Evolutionary conservation across 2,329 filamentous ascomycete genomes (phyloP), one percentile per base, ranked within the genome.

Genomic region (Dothidotthia symphoricarpi): DNA sequence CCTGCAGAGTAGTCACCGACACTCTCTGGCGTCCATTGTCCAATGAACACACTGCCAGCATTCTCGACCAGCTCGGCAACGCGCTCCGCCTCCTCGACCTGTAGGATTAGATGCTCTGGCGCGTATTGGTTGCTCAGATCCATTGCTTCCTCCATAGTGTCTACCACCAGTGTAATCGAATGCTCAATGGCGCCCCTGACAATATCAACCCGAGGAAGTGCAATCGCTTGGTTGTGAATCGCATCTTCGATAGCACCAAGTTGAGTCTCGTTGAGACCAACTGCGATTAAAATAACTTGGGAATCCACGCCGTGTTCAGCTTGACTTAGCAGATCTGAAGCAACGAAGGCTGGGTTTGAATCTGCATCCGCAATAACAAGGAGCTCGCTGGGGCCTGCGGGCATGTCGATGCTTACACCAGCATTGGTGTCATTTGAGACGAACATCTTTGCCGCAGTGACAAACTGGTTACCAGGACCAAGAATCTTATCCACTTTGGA

Each of bases 401-500:
- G 93, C 93, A 98, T 98, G 64, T 98, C 93, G 58, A 98, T 98
- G 68, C 88, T 85, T 27, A 96, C 90, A 15, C 88, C 86, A 10
- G 93, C 93, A 43, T 89, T 94, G 29, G 93, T 97, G 65, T 98
- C 93, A 68, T 98, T 98, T 69, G 85, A 88, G 28, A 98, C 93
- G 56, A 90, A 78, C 93, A 98, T 98, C 79, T 98, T 98, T 35
- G 88, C 93, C 1, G 93, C 93, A 0, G 93, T 98, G 27, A 98
- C 93, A 63, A 97, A 98, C 68, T 97, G 93, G 70, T 98, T 98
- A 24, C 93, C 93, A 3, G 93, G 93, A 0, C 93, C 93, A 10
- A 97, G 81, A 55, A 98, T 96, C 80, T 98, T 98, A 76, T 98
- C 93, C 6, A 98, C 93, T 74, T 98, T 98, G 67, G 76, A 87